These are phyloP conservation scores for Sphenostylis stenocarpa DNA, from an alignment of 306 rosid species.

Conservation along the genomic window DNA sequence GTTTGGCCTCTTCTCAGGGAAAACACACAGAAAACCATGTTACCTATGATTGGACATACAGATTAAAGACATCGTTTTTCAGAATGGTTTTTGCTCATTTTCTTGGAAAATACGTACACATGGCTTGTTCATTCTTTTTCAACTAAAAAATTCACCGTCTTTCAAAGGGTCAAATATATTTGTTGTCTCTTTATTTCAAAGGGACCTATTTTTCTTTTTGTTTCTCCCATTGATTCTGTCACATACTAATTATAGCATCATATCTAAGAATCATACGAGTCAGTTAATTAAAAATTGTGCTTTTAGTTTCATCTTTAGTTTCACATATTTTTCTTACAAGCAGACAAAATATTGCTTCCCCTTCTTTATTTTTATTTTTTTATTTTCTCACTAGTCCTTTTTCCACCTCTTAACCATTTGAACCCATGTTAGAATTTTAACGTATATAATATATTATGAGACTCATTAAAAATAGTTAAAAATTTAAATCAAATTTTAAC, in stretches of 20 bases:
- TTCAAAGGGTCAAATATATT: not conserved
- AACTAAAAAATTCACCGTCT: not conserved
- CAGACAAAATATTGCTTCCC: too few species aligned
- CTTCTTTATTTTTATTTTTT: too few species aligned
- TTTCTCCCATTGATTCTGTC: not conserved
- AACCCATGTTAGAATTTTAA: too few species aligned
- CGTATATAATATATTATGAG: too few species aligned
- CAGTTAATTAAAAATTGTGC: too few species aligned
- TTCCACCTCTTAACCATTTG: too few species aligned
- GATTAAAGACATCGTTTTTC: not conserved
- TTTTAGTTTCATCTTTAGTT: too few species aligned
- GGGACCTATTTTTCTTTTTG: not conserved
- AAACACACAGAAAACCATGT: constrained; percentile 19
- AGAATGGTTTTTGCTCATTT: constrained; percentile 15
- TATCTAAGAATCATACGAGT: not conserved
- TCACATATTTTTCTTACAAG: too few species aligned
- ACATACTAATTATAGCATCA: not conserved
- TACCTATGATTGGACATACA: not conserved
- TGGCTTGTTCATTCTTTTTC: not conserved
- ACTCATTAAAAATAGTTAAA: too few species aligned
- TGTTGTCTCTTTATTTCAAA: not conserved
- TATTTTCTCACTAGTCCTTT: too few species aligned
- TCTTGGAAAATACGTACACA: constrained; percentile 15
- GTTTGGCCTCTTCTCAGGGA: constrained; percentile 20
- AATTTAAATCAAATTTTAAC: too few species aligned